A percentile compares a stretch with the other conserved stretches of the same genome.
Evolutionary conservation across 768 basidiomycete species (phyloP).

Genomic region (Mrakia frigida): DNA sequence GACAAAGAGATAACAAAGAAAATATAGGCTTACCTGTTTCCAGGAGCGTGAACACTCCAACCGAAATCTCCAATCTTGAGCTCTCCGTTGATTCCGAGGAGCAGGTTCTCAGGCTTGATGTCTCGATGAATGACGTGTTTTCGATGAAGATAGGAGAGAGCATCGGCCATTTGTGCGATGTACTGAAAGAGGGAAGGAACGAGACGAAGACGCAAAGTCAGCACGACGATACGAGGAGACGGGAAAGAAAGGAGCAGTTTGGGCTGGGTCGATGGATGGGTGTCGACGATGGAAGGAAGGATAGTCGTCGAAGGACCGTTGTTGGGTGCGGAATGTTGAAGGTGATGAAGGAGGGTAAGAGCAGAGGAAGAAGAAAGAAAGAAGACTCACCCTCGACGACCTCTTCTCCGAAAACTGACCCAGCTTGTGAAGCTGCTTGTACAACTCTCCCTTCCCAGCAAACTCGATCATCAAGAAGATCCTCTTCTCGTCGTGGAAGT

Average conservation of each 20-base stretch:
- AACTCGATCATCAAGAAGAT: constrained; percentile 99
- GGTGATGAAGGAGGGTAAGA: background rate
- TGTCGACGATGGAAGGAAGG: no score
- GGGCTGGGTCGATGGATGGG: background rate
- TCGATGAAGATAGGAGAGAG: constrained; percentile 78
- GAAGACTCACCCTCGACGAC: constrained; percentile 53
- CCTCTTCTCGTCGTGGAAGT: constrained; percentile 95
- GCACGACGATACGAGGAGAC: background rate
- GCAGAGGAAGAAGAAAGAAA: constrained; percentile 16
- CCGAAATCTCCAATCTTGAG: constrained; percentile 98
- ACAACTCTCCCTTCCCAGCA: constrained; percentile 92
- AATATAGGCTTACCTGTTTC: constrained; percentile 54
- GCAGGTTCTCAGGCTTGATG: constrained; percentile 96
- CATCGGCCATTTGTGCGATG: constrained; percentile 97
- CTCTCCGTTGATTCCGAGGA: constrained; percentile 75
- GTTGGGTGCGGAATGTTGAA: no score
- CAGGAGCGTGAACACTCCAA: constrained; percentile 95
- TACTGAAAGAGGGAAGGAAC: constrained; percentile 52
- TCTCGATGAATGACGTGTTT: constrained; percentile 99
- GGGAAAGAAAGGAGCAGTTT: background rate
- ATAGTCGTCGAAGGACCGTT: no score
- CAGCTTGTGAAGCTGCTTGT: constrained; percentile 84
- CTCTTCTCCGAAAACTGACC: constrained; percentile 84
- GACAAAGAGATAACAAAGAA: background rate
- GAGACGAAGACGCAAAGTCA: background rate